These are phyloP conservation scores for Aspergillus sp. DNA, from an alignment of 2,329 filamentous ascomycete genomes.

Conservation along the genomic window DNA sequence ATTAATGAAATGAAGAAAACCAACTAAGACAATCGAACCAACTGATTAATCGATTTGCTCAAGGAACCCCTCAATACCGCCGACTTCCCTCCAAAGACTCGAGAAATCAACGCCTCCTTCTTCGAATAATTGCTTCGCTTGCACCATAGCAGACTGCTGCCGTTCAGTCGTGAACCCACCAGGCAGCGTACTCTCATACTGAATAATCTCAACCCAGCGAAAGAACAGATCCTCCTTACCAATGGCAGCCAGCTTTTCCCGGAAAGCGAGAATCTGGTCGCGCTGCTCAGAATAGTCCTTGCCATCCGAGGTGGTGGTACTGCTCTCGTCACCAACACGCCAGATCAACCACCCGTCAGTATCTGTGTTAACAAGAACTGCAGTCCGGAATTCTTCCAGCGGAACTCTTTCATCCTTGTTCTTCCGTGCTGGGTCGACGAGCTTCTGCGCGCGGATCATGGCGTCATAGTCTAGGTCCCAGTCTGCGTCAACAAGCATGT, in stretches of 20 bases:
- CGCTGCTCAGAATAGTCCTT: slow-evolving; percentile 31
- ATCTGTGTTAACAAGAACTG: slow-evolving; percentile 62
- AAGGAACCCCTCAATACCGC: slow-evolving; percentile 53
- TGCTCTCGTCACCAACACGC: slow-evolving; percentile 51
- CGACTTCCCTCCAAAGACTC: slow-evolving; percentile 65
- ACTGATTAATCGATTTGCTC: slow-evolving; percentile 25
- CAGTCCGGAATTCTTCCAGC: slow-evolving; percentile 62
- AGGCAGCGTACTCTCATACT: slow-evolving; percentile 73
- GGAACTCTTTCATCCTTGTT: slow-evolving; percentile 26
- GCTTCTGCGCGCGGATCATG: slow-evolving; percentile 66
- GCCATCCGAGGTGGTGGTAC: slow-evolving; percentile 29
- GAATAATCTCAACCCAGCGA: slow-evolving; percentile 85
- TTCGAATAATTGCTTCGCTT: slow-evolving; percentile 70
- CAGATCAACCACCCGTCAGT: slow-evolving; percentile 64
- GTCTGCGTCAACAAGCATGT: slow-evolving; percentile 72
- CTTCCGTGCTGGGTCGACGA: slow-evolving; percentile 50
- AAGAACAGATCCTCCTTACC: slow-evolving; percentile 88
- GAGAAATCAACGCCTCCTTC: slow-evolving; percentile 76
- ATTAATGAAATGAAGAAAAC: background rate
- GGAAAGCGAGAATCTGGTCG: slow-evolving; percentile 72
- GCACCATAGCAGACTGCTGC: slow-evolving; percentile 64
- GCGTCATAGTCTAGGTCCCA: slow-evolving; percentile 82
- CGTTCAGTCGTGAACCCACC: slow-evolving; percentile 70
- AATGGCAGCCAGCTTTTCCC: slow-evolving; percentile 64
- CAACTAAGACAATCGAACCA: background rate